Conservation (phyloP, 495 filamentous ascomycete species). For the Xylaria castorea region DNA sequence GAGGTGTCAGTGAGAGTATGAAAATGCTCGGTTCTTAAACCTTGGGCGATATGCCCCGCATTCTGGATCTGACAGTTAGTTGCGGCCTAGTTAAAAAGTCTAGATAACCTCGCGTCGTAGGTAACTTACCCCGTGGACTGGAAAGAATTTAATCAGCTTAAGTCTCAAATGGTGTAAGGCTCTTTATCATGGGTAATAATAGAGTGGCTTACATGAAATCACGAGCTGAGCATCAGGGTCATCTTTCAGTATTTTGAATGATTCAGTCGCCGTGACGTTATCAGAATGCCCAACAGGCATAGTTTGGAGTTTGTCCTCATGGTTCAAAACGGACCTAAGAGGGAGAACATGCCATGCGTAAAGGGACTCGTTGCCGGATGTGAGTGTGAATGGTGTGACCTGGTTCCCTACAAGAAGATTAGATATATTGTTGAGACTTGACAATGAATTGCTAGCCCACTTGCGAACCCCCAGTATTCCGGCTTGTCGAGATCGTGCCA, state of each 20-base stretch:
- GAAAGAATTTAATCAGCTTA: constrained; percentile 15
- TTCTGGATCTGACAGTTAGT: constrained; percentile 44
- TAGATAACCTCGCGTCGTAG: background rate
- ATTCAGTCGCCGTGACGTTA: constrained; percentile 60
- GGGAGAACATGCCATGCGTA: constrained; percentile 79
- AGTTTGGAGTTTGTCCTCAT: constrained; percentile 58
- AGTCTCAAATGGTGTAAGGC: background rate
- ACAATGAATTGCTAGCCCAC: constrained; percentile 53
- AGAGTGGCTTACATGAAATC: constrained; percentile 55
- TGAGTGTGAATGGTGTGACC: constrained; percentile 69
- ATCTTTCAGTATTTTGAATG: constrained; percentile 66
- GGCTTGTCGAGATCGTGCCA: constrained; percentile 75
- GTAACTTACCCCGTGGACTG: constrained; percentile 53
- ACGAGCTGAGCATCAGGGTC: constrained; percentile 67
- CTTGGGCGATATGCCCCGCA: constrained; percentile 70
- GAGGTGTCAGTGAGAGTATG: constrained; percentile 65
- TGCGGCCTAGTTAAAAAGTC: constrained; percentile 15
- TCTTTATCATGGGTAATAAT: background rate
- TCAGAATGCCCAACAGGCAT: constrained; percentile 58
- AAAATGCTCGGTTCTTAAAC: constrained; percentile 66
- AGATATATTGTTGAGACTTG: background rate
- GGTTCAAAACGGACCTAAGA: constrained; percentile 64
- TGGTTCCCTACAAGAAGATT: constrained; percentile 60
- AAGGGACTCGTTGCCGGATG: constrained; percentile 62
- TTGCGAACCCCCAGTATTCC: constrained; percentile 82